A percentile compares a stretch with the other conserved stretches of the same genome.
These are phyloP conservation scores for Papiliotrema fonsecae DNA, from an alignment of 1,284 basidiomycete species.

Conservation along the genomic window DNA sequence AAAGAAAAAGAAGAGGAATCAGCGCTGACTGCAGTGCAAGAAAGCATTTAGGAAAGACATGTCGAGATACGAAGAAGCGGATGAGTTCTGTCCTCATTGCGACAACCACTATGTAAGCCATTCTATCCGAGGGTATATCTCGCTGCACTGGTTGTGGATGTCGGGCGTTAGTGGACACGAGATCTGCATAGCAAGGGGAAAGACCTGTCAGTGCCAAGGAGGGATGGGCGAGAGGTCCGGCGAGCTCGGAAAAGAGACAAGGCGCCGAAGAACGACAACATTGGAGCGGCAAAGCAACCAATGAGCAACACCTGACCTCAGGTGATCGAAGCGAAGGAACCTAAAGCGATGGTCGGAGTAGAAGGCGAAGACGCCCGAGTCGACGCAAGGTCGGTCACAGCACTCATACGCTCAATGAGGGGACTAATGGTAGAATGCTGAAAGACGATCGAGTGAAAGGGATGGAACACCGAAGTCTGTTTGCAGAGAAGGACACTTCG, in stretches of 20 bases:
- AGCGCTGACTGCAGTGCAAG: conserved; percentile 59
- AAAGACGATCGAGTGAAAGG: conserved; percentile 63
- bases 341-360: conserved; percentile 74
- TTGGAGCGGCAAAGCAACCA: no score
- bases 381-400: conserved; percentile 67
- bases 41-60: conserved; percentile 97
- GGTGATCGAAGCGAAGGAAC: conserved; percentile 91
- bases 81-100: conserved; percentile 97
- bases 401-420: neutral
- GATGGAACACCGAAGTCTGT: conserved; percentile 54
- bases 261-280: no score
- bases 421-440: conserved; percentile 54
- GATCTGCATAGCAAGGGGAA: no score
- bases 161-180: neutral
- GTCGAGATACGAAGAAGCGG: conserved; percentile 82
- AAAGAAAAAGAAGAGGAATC: neutral
- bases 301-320: no score
- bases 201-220: no score
- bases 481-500: conserved; percentile 42
- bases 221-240: neutral
- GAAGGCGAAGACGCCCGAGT: conserved; percentile 87
- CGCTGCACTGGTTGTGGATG: neutral
- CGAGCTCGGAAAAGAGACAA: no score
- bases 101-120: conserved; percentile 89
- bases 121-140: neutral